Conservation (phyloP, 225 moss, liverwort and hornwort species). For the Physcomitrellopsis africana region DNA sequence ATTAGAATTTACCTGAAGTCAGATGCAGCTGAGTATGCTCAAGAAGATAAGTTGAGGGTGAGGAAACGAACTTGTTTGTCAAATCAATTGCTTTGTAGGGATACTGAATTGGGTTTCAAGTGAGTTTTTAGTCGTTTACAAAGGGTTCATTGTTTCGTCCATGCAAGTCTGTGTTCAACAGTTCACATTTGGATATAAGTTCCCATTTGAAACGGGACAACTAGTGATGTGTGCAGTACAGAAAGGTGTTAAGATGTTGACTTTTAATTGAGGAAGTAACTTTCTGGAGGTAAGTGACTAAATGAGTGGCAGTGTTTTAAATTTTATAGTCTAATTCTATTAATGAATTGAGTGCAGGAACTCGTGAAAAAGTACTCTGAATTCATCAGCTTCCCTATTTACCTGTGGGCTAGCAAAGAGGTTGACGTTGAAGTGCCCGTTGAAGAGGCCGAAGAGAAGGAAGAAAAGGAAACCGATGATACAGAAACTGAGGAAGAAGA, state of each 20-base stretch:
- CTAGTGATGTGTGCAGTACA: too few relatives aligned
- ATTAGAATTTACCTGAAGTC: constrained; percentile 88
- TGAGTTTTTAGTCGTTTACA: too few relatives aligned
- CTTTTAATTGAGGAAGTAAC: too few relatives aligned
- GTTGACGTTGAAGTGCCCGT: constrained; percentile 70
- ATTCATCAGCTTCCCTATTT: constrained; percentile 96
- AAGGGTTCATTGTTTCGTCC: too few relatives aligned
- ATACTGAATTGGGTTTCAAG: neutral
- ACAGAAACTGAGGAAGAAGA: constrained; percentile 53
- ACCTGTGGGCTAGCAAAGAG: constrained; percentile 89
- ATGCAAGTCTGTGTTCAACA: too few relatives aligned
- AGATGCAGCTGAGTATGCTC: constrained; percentile 87
- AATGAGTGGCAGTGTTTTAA: too few relatives aligned
- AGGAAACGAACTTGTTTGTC: neutral
- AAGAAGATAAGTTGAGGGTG: constrained; percentile 87
- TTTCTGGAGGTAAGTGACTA: too few relatives aligned
- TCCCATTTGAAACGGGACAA: too few relatives aligned
- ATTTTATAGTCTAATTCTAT: neutral
- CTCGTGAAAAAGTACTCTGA: constrained; percentile 91
- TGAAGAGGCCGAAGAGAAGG: constrained; percentile 49
- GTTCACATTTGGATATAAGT: too few relatives aligned
- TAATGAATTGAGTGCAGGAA: constrained; percentile 52
- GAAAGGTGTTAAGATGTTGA: too few relatives aligned
- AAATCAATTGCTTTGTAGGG: neutral
- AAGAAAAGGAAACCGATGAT: constrained; percentile 45